Evolutionary conservation across 202 grass and related monocot genomes (phyloP).

Genomic region (Panicum virgatum): DNA sequence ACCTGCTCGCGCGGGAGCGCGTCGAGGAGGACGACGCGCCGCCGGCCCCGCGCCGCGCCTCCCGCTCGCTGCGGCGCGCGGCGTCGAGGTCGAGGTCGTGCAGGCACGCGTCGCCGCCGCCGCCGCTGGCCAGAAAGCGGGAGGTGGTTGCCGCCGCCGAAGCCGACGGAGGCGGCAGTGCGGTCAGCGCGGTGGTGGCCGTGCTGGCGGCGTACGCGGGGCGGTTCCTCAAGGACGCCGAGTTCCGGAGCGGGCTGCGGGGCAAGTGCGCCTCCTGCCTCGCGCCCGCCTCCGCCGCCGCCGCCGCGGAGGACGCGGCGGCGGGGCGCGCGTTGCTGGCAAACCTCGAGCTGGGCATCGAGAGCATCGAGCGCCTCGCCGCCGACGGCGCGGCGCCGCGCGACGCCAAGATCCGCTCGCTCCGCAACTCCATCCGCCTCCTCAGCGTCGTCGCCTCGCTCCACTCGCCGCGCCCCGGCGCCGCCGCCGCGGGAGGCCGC

Average conservation of each 20-base stretch:
- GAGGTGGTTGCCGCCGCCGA: neutral
- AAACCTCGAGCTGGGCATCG: conserved; percentile 88
- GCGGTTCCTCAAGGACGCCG: conserved; percentile 60
- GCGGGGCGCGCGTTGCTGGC: conserved; percentile 59
- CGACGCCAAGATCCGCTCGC: conserved; percentile 85
- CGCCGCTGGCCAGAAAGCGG: neutral
- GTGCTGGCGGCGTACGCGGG: conserved; percentile 80
- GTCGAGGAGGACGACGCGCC: neutral
- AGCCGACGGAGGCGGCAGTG: neutral
- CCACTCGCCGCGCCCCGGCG: conserved; percentile 33
- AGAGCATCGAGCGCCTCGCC: conserved; percentile 82
- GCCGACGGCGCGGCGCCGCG: conserved; percentile 46
- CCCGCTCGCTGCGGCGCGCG: neutral
- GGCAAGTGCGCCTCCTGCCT: conserved; percentile 68
- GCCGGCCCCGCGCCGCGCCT: neutral
- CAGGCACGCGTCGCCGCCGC: conserved; percentile 22
- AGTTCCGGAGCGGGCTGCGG: conserved; percentile 57
- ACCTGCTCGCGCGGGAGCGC: conserved; percentile 67
- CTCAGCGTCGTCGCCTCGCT: conserved; percentile 86
- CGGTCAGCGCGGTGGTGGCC: conserved; percentile 49
- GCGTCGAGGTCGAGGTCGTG: conserved; percentile 12
- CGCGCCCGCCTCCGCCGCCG: conserved; percentile 15
- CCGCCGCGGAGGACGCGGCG: neutral
- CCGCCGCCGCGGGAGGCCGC: no score
- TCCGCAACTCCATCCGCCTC: conserved; percentile 86